phyloP scores from a whole-genome alignment of 306 rosid species.

The Castanopsis chinensis region DNA sequence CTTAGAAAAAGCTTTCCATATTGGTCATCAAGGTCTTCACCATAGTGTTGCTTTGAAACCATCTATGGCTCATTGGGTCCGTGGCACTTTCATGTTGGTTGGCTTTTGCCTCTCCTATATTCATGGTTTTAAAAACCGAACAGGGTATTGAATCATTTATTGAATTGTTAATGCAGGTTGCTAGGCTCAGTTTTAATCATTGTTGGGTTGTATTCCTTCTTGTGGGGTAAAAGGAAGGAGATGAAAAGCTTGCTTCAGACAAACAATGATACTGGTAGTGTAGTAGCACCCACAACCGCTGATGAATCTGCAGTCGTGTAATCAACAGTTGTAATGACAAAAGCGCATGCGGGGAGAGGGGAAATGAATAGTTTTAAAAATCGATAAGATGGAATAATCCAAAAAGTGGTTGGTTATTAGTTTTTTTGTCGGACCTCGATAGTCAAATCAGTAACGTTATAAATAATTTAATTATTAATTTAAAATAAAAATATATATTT shows the following conservation, averaged over 20 bases:
- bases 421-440: too few species aligned
- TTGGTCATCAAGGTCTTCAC: conserved; percentile 31
- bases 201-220: conserved; percentile 51
- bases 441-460: too few species aligned
- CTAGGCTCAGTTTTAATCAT: conserved; percentile 56
- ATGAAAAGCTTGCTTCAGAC: background rate
- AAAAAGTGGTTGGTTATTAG: too few species aligned
- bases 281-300: conserved; percentile 7
- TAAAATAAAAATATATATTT: too few species aligned
- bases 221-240: conserved; percentile 59
- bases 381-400: too few species aligned
- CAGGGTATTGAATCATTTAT: too few species aligned
- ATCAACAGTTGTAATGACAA: background rate
- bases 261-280: conserved; percentile 7
- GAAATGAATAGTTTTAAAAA: too few species aligned
- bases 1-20: conserved; percentile 19
- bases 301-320: conserved; percentile 9
- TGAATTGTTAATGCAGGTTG: conserved; percentile 36
- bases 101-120: conserved; percentile 50
- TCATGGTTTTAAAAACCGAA: too few species aligned
- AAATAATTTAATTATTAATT: too few species aligned
- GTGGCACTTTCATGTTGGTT: conserved; percentile 53
- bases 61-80: conserved; percentile 36
- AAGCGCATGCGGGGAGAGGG: too few species aligned
- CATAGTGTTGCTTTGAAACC: background rate